Base-by-base conservation (phyloP, 345 rosid species). In the Lepidium sativum region DNA sequence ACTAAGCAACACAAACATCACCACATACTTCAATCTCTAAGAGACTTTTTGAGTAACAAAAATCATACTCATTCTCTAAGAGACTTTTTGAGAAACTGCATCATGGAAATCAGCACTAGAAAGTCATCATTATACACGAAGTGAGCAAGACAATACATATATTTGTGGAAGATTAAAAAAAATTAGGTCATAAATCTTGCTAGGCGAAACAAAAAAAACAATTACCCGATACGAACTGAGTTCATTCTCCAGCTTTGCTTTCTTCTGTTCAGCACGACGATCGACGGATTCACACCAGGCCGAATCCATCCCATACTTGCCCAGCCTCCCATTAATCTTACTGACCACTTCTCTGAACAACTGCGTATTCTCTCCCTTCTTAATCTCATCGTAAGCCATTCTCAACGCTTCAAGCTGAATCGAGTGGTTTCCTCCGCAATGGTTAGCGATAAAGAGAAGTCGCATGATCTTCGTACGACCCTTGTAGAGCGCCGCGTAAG, bases 331-430 rank as follows among this genome's bases (percentile, higher is more conserved):
- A 9, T 70, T 78, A 40, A 95, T 83, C 83, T 75, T 91, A 60
- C 55, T 79, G 39, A 82, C 96, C 9, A 88, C 88, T 20, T 95
- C 99, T 40, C 89, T 81, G 43, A 83, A 87, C 37, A 86, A 71
- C 80, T 78, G 91, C 20, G 96, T 84, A 79, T 91, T 86, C 89
- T 91, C 98, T n/a, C 98, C 96, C 60, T 83, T 88, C 78, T 88
- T 95, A 71, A 85, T 81, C 77, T 91, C 98, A 7, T 95, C 99
- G 55, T 88, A 88, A 18, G 98, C 98, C 91, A 95, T 88, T 69
- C 92, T 77, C 18, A 95, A 73, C 15, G 98, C 97, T 68, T 95
- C 99, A 40, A 81, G 57, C 79, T 84, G 83, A 87, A 91, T 84
- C 80, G 76, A 25, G 0, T 68, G 76, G 71, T 84, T 88, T 42